phyloP scores from a whole-genome alignment of 495 filamentous ascomycete species.

The Tuber aestivum region DNA sequence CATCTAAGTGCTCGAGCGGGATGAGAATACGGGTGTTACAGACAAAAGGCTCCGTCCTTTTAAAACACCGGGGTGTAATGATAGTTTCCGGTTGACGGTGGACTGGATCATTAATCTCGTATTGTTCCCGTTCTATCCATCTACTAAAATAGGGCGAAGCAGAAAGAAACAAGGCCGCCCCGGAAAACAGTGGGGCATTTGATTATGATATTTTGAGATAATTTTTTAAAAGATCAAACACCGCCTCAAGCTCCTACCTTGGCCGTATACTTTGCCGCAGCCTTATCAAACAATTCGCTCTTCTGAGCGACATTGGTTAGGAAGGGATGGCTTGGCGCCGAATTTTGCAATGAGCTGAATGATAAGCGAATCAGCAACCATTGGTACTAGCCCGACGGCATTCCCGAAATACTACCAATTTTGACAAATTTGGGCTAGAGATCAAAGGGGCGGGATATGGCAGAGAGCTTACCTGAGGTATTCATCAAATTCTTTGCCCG shows the following conservation, averaged over 20 bases:
- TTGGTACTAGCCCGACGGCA: neutral
- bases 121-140: neutral
- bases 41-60: neutral
- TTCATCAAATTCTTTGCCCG: constrained; percentile 62
- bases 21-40: neutral
- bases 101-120: neutral
- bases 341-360: constrained; percentile 54
- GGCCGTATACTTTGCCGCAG: constrained; percentile 68
- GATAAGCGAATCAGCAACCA: neutral
- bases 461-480: constrained; percentile 52
- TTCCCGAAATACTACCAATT: neutral
- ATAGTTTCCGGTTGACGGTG: neutral
- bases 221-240: neutral
- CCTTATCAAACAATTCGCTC: constrained; percentile 69
- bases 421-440: neutral
- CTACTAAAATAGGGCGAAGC: neutral
- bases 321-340: constrained; percentile 58
- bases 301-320: constrained; percentile 68
- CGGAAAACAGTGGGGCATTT: neutral
- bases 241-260: constrained; percentile 56
- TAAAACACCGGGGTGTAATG: neutral
- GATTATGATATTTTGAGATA: constrained; percentile 1
- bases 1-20: neutral
- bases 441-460: neutral
- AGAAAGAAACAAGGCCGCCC: neutral